Conservation (phyloP, 768 basidiomycete species). For the Boletus subparvulus region DNA sequence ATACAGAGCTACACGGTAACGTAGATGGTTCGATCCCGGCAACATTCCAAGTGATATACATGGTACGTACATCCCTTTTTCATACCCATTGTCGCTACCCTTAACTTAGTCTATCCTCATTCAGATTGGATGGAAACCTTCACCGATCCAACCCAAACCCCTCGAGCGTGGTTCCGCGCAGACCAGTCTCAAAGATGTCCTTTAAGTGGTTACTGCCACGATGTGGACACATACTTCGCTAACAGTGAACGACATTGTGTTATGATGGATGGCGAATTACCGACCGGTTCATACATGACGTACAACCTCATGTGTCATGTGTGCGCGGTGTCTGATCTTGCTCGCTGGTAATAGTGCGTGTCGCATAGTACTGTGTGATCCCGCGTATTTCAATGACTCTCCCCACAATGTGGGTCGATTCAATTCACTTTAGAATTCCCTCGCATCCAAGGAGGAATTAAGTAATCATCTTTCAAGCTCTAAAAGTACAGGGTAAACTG, state of each 20-base stretch:
- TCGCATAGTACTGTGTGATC: background rate
- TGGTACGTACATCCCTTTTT: conserved; percentile 50
- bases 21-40: conserved; percentile 86
- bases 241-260: background rate
- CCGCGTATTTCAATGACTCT: background rate
- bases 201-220: conserved; percentile 31
- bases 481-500: conserved; percentile 1
- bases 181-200: conserved; percentile 60
- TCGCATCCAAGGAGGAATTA: background rate
- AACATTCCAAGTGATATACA: conserved; percentile 94
- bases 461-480: background rate
- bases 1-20: conserved; percentile 76
- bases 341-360: background rate
- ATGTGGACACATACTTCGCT: background rate
- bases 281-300: background rate
- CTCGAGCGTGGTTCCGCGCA: conserved; percentile 61
- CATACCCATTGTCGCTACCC: background rate
- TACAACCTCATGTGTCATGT: background rate
- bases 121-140: conserved; percentile 85
- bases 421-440: background rate
- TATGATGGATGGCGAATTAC: background rate
- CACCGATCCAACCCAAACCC: conserved; percentile 62
- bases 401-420: background rate
- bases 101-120: background rate
- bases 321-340: background rate